Conservation (phyloP, 2,329 filamentous ascomycete genomes). For the Furcasterigmium furcatum region DNA sequence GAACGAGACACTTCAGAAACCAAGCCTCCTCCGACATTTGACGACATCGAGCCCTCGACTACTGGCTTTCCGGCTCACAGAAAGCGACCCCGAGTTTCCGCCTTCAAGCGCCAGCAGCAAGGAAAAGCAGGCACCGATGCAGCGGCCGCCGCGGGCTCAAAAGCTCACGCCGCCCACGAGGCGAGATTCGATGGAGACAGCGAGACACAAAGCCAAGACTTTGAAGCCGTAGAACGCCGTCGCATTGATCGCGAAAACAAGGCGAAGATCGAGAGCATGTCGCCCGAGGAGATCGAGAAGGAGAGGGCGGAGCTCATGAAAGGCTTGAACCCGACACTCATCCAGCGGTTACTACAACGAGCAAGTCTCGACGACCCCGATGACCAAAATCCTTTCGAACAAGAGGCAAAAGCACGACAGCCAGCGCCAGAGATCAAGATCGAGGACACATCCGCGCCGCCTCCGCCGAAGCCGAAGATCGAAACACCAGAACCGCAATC, state of each 20-base stretch:
- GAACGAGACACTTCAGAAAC: conserved; percentile 64
- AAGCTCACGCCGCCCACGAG: conserved; percentile 3
- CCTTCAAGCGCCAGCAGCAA: conserved; percentile 72
- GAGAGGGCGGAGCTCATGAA: conserved; percentile 78
- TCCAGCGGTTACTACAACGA: conserved; percentile 73
- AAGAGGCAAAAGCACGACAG: not conserved
- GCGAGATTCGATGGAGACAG: conserved; percentile 8
- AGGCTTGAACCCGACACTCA: conserved; percentile 69
- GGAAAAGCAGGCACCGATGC: conserved; percentile 20
- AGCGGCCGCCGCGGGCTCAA: conserved; percentile 8
- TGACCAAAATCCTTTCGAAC: conserved; percentile 37
- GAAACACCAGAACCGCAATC: conserved; percentile 2
- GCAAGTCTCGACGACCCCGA: conserved; percentile 68
- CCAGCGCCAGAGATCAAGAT: conserved; percentile 28
- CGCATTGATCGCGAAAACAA: conserved; percentile 83
- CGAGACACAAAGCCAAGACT: conserved; percentile 14
- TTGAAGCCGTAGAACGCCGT: conserved; percentile 57
- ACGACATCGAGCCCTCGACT: conserved; percentile 50
- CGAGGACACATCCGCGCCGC: conserved; percentile 21
- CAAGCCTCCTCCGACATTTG: conserved; percentile 57
- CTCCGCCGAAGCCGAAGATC: conserved; percentile 4
- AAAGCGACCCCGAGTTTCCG: conserved; percentile 68
- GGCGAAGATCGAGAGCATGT: conserved; percentile 73
- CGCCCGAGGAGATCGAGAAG: conserved; percentile 72
- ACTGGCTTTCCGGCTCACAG: conserved; percentile 89